Percentiles rank a stretch among this genome's conserved stretches.
Conservation (phyloP, 2,329 filamentous ascomycete genomes). For the Paecilomyces sp. region DNA sequence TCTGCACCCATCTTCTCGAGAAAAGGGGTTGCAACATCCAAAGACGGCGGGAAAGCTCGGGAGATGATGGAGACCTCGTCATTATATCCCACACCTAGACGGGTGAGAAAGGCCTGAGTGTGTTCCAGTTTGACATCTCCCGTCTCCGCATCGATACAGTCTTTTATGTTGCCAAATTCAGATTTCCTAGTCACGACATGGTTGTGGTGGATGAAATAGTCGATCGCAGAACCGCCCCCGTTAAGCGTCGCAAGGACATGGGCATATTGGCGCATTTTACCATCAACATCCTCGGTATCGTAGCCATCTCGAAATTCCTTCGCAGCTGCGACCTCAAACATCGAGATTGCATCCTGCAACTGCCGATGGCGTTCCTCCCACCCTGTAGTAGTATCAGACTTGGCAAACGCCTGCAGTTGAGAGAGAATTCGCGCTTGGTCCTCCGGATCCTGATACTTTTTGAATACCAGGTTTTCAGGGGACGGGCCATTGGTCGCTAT, state of each 20-base stretch:
- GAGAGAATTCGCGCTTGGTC: conserved; percentile 84
- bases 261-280: conserved; percentile 81
- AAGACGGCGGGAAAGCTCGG: conserved; percentile 67
- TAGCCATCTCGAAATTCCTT: conserved; percentile 92
- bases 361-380: conserved; percentile 65
- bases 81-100: conserved; percentile 66
- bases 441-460: conserved; percentile 79
- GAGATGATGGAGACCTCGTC: conserved; percentile 76
- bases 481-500: conserved; percentile 62
- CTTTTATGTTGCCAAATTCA: conserved; percentile 64
- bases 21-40: conserved; percentile 68
- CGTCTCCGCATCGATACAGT: conserved; percentile 66
- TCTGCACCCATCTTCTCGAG: conserved; percentile 78
- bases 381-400: conserved; percentile 72
- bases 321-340: conserved; percentile 86
- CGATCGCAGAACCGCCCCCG: conserved; percentile 68
- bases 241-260: conserved; percentile 77
- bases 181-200: conserved; percentile 70
- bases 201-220: conserved; percentile 84
- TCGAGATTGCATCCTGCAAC: conserved; percentile 64
- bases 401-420: conserved; percentile 70
- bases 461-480: conserved; percentile 76
- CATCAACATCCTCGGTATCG: conserved; percentile 79
- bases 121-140: conserved; percentile 72
- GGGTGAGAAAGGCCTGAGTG: conserved; percentile 73